Percentiles rank a stretch among this genome's conserved stretches.
Evolutionary conservation across 495 filamentous ascomycete species (phyloP).

Genomic region (Viridothelium virens): DNA sequence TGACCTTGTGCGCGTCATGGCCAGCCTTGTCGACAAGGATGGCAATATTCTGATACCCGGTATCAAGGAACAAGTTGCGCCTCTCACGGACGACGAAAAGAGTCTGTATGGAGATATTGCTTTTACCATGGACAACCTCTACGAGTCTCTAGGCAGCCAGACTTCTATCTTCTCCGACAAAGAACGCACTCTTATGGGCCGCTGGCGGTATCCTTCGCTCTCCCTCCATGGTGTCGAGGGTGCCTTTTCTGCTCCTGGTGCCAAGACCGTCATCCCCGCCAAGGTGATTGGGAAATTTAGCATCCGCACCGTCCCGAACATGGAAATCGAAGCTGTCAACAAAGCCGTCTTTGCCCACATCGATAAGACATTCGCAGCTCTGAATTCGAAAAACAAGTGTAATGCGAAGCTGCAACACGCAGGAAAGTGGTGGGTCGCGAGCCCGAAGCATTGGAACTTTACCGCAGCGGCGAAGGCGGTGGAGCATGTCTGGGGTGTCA

Average conservation of each 20-base stretch:
- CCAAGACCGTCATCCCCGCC: conserved; percentile 97
- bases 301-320: conserved; percentile 93
- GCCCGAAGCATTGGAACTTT: conserved; percentile 98
- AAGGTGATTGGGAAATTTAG: conserved; percentile 98
- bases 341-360: conserved; percentile 72
- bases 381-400: conserved; percentile 83
- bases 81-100: conserved; percentile 78
- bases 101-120: conserved; percentile 74
- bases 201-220: conserved; percentile 85
- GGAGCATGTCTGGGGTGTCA: conserved; percentile 80
- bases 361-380: conserved; percentile 67
- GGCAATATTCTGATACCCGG: conserved; percentile 88
- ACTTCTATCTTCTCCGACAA: conserved; percentile 80
- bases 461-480: conserved; percentile 85
- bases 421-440: conserved; percentile 97
- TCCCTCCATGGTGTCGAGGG: conserved; percentile 96
- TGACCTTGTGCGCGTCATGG: conserved; percentile 74
- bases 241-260: conserved; percentile 85
- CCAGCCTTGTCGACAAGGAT: conserved; percentile 72
- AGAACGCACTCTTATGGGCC: conserved; percentile 83
- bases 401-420: conserved; percentile 73
- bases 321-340: conserved; percentile 87
- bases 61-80: conserved; percentile 82
- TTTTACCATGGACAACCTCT: conserved; percentile 91
- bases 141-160: conserved; percentile 79